A percentile compares a stretch with the other conserved stretches of the same genome.
phyloP scores from a whole-genome alignment of 768 basidiomycete species.

The Suillus bovinus region DNA sequence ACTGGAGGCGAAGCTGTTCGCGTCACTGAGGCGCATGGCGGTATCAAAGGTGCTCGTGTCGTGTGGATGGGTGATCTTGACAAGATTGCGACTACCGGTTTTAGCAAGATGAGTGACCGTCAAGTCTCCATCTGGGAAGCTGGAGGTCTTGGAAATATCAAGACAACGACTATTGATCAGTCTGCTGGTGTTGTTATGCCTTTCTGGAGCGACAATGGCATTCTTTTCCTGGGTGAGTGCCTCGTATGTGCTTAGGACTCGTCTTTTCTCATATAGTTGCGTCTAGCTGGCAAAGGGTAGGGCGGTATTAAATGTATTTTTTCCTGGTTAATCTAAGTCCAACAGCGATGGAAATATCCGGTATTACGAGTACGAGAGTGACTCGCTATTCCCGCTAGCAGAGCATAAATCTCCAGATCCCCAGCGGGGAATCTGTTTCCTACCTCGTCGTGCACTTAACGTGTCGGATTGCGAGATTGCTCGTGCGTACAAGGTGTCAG shows the following conservation, averaged over 20 bases:
- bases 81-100: constrained; percentile 91
- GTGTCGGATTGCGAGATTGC: constrained; percentile 95
- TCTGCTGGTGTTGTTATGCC: constrained; percentile 95
- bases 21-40: constrained; percentile 82
- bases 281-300: constrained; percentile 83
- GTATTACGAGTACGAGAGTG: constrained; percentile 95
- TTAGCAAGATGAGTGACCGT: constrained; percentile 95
- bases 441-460: constrained; percentile 87
- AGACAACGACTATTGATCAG: constrained; percentile 82
- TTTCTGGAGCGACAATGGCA: constrained; percentile 94
- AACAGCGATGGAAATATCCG: constrained; percentile 92
- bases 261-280: neutral
- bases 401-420: constrained; percentile 92
- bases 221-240: constrained; percentile 70
- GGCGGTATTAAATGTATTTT: constrained; percentile 12
- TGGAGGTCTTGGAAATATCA: constrained; percentile 69
- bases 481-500: constrained; percentile 86
- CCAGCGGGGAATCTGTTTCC: constrained; percentile 96
- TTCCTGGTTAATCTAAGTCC: constrained; percentile 9
- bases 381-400: constrained; percentile 70
- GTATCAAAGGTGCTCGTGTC: constrained; percentile 90
- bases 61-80: constrained; percentile 90
- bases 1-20: constrained; percentile 80
- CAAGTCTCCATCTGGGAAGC: constrained; percentile 92
- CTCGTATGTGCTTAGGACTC: constrained; percentile 21